Percentiles rank a stretch among this genome's conserved stretches.
Conservation (phyloP, 805 yeast species). For the Metschnikowia shivogae region DNA sequence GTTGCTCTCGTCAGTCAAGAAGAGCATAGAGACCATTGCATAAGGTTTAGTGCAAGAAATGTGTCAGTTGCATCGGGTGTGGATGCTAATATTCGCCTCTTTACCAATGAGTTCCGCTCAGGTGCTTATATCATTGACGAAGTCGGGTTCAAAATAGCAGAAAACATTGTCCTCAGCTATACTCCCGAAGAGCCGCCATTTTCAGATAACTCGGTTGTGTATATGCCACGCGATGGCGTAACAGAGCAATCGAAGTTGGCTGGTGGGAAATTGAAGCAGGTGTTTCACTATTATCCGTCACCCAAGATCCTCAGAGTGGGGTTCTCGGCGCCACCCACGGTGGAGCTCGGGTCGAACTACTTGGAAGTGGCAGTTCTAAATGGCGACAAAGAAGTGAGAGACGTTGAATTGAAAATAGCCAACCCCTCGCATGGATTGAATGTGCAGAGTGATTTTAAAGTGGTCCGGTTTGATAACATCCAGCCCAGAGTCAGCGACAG, state of each 20-base stretch:
- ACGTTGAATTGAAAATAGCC: conserved; percentile 4
- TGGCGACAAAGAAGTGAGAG: conserved; percentile 27
- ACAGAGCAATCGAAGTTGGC: neutral
- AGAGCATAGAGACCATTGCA: conserved; percentile 7
- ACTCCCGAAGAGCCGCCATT: neutral
- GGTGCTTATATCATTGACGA: conserved; percentile 3
- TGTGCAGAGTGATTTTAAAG: conserved; percentile 2
- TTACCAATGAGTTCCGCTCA: conserved; percentile 4
- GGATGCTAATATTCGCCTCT: conserved; percentile 7
- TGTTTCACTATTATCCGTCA: conserved; percentile 15
- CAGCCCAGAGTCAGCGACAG: neutral
- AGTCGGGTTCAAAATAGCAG: conserved; percentile 8
- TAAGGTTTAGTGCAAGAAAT: conserved; percentile 11
- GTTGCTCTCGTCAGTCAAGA: conserved; percentile 20
- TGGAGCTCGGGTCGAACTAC: conserved; percentile 28
- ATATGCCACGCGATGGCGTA: neutral
- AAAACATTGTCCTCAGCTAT: conserved; percentile 5
- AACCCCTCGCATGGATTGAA: conserved; percentile 19
- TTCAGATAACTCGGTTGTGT: conserved; percentile 11
- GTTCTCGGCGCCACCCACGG: conserved; percentile 20
- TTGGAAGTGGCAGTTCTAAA: conserved; percentile 24
- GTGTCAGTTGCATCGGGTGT: conserved; percentile 7
- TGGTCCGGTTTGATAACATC: neutral
- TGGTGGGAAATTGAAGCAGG: neutral
- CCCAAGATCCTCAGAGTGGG: conserved; percentile 25